Evolutionary conservation across 495 filamentous ascomycete species (phyloP).

Genomic region (Rhypophila decipiens): DNA sequence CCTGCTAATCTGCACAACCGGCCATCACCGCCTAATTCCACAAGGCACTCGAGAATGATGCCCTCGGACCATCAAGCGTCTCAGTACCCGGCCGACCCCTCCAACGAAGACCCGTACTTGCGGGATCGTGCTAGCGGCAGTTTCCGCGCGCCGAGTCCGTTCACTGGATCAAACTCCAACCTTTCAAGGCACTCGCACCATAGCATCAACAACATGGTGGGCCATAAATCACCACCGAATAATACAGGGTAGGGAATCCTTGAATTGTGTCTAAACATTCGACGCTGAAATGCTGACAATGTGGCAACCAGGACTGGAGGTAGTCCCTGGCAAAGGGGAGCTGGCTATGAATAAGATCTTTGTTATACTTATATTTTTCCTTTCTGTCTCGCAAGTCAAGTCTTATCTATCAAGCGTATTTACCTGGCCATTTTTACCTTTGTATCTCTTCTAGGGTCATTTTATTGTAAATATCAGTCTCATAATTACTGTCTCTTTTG

Average conservation of each 20-base stretch:
- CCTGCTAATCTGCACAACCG: constrained; percentile 31
- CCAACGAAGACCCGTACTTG: constrained; percentile 4
- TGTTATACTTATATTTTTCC: not conserved
- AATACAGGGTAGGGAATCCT: not conserved
- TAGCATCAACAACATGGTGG: not conserved
- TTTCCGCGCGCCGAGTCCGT: constrained; percentile 18
- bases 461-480: not conserved
- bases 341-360: constrained; percentile 39
- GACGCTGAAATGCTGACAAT: constrained; percentile 1
- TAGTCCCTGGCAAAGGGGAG: constrained; percentile 51
- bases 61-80: not conserved
- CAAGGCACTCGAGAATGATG: constrained; percentile 12
- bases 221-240: not conserved
- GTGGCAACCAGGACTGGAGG: not conserved
- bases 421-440: not conserved
- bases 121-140: constrained; percentile 12
- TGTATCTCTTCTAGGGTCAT: not conserved
- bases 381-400: no score
- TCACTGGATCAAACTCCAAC: constrained; percentile 10
- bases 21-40: constrained; percentile 8
- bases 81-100: not conserved
- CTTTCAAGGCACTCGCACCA: not conserved
- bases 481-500: not conserved
- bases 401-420: no score
- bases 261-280: no score